Conservation (phyloP, 202 grass and related monocot genomes). For the Brachypodium distachyon region DNA sequence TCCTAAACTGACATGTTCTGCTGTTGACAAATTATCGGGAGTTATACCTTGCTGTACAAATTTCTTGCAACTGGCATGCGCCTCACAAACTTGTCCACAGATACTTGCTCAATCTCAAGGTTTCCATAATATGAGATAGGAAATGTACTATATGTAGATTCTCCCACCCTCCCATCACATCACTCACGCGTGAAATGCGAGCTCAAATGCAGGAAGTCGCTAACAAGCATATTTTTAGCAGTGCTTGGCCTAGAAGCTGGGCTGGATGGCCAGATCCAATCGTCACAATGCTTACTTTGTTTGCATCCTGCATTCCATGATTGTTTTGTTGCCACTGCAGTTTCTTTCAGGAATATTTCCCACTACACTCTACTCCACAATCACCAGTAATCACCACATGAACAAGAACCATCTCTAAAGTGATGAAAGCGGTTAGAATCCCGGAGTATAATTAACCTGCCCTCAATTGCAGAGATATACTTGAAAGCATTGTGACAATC, state of each 20-base stretch:
- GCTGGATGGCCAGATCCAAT: background rate
- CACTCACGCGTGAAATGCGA: background rate
- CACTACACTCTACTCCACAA: background rate
- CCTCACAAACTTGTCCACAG: background rate
- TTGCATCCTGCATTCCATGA: background rate
- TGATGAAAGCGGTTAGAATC: conserved; percentile 96
- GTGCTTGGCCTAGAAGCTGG: background rate
- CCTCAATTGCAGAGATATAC: conserved; percentile 75
- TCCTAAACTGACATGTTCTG: background rate
- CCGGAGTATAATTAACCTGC: conserved; percentile 70
- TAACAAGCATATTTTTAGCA: background rate
- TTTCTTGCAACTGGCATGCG: background rate
- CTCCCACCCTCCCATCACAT: background rate
- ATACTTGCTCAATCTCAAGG: background rate
- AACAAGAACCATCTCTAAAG: conserved; percentile 86
- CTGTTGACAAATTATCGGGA: background rate
- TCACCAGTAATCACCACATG: conserved; percentile 94
- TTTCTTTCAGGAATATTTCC: conserved; percentile 4
- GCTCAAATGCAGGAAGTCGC: background rate
- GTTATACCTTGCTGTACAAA: background rate
- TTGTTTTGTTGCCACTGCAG: background rate
- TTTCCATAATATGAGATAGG: background rate
- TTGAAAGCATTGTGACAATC: conserved; percentile 91
- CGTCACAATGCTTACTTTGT: conserved; percentile 1
- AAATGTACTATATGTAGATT: background rate